Percentiles rank a stretch among this genome's conserved stretches.
These are phyloP conservation scores for Prunus yedoensis DNA, from an alignment of 331 rosid genomes.

Conservation along the genomic window DNA sequence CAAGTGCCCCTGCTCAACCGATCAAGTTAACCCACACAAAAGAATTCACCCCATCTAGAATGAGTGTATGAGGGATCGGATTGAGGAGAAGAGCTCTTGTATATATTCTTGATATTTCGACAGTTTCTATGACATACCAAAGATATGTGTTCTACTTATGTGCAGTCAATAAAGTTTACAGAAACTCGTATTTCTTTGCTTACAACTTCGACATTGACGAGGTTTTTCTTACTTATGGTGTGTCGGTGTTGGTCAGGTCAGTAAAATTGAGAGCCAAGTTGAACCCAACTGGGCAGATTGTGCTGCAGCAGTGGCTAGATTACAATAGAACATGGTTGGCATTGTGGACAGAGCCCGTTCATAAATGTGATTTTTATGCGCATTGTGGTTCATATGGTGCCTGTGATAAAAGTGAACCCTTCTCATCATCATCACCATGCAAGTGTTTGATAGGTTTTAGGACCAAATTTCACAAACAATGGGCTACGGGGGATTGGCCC, in stretches of 20 bases:
- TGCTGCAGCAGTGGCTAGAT: background rate
- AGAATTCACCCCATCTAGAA: too few species aligned
- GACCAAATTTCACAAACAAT: constrained; percentile 24
- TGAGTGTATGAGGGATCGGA: too few species aligned
- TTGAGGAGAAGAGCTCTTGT: too few species aligned
- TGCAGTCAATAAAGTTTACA: too few species aligned
- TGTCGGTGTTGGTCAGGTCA: background rate
- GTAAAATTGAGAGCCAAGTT: background rate
- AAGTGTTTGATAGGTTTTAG: constrained; percentile 50
- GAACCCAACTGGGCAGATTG: background rate
- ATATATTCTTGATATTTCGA: too few species aligned
- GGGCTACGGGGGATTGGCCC: constrained; percentile 34
- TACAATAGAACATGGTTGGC: background rate
- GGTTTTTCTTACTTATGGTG: background rate
- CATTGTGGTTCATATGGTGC: background rate
- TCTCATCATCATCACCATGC: constrained; percentile 17
- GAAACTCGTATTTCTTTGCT: background rate
- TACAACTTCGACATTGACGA: background rate
- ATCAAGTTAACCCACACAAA: too few species aligned
- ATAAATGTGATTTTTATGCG: background rate
- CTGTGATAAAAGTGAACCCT: constrained; percentile 31
- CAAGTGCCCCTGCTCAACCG: too few species aligned
- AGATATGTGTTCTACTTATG: too few species aligned
- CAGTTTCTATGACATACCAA: too few species aligned
- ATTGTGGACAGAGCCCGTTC: background rate